Percentiles rank a stretch among this genome's conserved stretches.
Conservation (phyloP, 2,329 filamentous ascomycete genomes). For the Exophiala aquamarina region DNA sequence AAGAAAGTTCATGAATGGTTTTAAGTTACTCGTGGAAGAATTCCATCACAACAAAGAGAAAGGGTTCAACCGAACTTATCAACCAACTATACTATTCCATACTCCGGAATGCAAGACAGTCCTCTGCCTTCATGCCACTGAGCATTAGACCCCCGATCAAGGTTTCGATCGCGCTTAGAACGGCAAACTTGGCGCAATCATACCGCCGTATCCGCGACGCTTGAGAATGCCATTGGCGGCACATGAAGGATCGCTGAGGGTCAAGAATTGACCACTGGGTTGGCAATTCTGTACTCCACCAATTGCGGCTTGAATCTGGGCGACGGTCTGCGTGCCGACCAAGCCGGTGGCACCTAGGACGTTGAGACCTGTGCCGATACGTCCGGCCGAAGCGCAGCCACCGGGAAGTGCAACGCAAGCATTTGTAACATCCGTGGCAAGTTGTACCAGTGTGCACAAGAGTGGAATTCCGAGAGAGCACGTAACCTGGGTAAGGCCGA, state of each 20-base stretch:
- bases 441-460: conserved; percentile 5
- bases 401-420: conserved; percentile 1
- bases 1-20: no score
- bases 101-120: no score
- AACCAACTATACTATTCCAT: no score
- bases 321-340: background rate
- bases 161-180: no score
- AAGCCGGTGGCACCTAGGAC: conserved; percentile 5
- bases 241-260: conserved; percentile 9
- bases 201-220: background rate
- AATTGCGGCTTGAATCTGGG: conserved; percentile 5
- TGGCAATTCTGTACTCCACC: conserved; percentile 2
- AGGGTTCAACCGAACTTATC: no score
- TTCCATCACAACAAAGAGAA: no score
- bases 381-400: conserved; percentile 1
- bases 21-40: no score
- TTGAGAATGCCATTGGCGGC: conserved; percentile 1
- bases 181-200: background rate
- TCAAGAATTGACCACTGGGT: conserved; percentile 1
- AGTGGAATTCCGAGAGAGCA: conserved; percentile 1
- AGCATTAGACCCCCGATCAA: no score
- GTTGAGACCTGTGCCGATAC: conserved; percentile 1
- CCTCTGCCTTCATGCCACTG: no score
- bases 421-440: background rate
- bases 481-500: conserved; percentile 7